Evolutionary conservation across 169 alveolate species (phyloP).

Genomic region (Plasmodium coatneyi): DNA sequence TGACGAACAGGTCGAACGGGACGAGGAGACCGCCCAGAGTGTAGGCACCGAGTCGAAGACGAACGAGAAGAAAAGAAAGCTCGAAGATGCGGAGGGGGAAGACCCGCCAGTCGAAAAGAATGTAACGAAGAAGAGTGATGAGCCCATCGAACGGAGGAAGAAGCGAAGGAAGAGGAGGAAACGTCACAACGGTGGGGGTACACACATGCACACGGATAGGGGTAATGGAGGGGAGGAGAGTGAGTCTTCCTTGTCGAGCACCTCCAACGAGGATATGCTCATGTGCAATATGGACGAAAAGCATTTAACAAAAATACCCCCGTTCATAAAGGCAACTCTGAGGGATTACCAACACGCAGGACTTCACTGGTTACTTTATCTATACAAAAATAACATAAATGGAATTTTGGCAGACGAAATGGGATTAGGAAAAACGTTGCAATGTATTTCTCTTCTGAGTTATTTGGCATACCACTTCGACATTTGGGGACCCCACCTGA

Average conservation of each 20-base stretch:
- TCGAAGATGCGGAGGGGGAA: background rate
- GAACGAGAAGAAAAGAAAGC: background rate
- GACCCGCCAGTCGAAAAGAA: background rate
- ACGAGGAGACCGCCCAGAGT: background rate
- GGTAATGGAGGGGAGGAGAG: background rate
- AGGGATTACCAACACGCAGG: constrained; percentile 97
- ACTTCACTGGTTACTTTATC: constrained; percentile 96
- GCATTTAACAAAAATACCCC: constrained; percentile 88
- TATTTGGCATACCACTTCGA: constrained; percentile 96
- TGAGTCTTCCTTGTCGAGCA: background rate
- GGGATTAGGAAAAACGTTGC: constrained; percentile 99
- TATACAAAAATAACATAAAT: constrained; percentile 95
- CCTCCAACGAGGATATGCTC: constrained; percentile 50
- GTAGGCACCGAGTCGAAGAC: background rate
- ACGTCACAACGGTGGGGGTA: background rate
- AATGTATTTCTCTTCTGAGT: constrained; percentile 97
- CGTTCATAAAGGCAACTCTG: constrained; percentile 91
- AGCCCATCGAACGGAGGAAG: constrained; percentile 14
- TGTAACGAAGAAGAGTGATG: background rate
- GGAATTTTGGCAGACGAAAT: constrained; percentile 99
- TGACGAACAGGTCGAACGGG: background rate
- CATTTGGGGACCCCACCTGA: constrained; percentile 99
- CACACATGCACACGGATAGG: background rate
- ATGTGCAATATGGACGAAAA: constrained; percentile 81
- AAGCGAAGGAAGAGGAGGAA: background rate